Base-by-base conservation (phyloP, 1,284 basidiomycete genomes). In the Coniophora puteana region DNA sequence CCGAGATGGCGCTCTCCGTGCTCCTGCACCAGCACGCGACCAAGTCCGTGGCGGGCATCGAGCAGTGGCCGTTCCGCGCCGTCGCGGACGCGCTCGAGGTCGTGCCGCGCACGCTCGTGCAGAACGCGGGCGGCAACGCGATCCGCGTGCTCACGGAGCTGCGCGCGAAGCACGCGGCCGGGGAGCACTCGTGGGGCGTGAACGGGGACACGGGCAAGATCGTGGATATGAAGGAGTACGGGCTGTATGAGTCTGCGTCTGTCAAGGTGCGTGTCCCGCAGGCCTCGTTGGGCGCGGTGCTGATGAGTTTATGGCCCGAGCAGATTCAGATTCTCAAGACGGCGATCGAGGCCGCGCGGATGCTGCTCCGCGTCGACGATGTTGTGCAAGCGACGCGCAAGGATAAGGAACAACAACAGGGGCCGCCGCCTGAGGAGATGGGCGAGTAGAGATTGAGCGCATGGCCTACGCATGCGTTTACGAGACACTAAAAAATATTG, bases 51-150 rank as follows among this genome's bases (percentile, higher is more conserved):
- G 80, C 80, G 12, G 93, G 93, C 21, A 85, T 94, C 20, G 90
- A 94, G 59, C 89, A 87, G 1, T 90, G 89, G 68, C 92, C 93
- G 5, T 94, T 89, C 69, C 73, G 86, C 43, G 93, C 93, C 20
- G 93, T 98, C 4, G 89, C 89, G 1, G 95, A 98, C 54, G 93
- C 95, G 20, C 85, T 99, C 80, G 94, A 99, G 66, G 93, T 98
- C 38, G 96, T 99, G 51, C 96, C 95, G 4, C 72, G 94, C 43
- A 98, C 94, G 20, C 71, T 99, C 48, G 86, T 95, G 13, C 94
- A 99, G 65, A 99, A 99, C 66, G 84, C 84, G 42, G 94, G 95
- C 20, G 95, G 93, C 1, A 98, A 98, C 62, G 89, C 86, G 5
- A 97, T 99, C 54, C 76, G 94, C 45, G 86, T 89, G 8, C 67